Base-by-base conservation (phyloP, 202 grass and related monocot species). In the Schoenoplectus tabernaemontani region DNA sequence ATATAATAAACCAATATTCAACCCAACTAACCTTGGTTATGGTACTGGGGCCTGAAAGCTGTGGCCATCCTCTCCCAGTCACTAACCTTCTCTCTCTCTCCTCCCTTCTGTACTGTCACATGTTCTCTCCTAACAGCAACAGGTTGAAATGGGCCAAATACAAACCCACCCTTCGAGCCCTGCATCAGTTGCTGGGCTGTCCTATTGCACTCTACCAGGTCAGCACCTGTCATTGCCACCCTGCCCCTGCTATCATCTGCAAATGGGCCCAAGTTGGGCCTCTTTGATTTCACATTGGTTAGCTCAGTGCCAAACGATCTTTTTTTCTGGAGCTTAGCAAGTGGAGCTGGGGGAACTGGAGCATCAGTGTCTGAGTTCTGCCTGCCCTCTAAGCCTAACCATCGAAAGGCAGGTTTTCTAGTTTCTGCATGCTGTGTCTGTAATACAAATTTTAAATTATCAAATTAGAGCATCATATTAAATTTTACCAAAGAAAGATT, bases 351-450 rank as follows among this genome's bases (percentile, higher is more conserved):
- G 82, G 74, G 47, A 81, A 78, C 56, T 28, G 50, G 67, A 38
- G 61, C 12, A 4, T n/a, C 58, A 36, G 22, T 86, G 19, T 63
- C 60, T 19, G 42, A 43, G 24, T 67, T 84, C 63, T 63, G 58
- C 81, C 88, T 86, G 33, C 75, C 79, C 72, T 82, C 78, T 43
- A 82, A 39, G 44, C 95, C 95, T 30, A 98, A 34, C 95, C 91
- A 98, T 24, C 95, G 86, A 84, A 94, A 98, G n/a, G 91, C 95
- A n/a, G 89, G 95, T 59, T 95, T 98, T 84, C 88, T 83, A 36
- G 91, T 80, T 5, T 98, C 89, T 3, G 47, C 28, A 78, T 94
- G 89, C 2, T 91, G 91, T 3, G 84, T 92, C 95, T 98, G 84
- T 24, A 87, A 89, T 48, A 84, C 72, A 75, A 50, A 61, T 19